A percentile compares a stretch with the other conserved stretches of the same genome.
These are phyloP conservation scores for Medicago ruthenica DNA, from an alignment of 306 rosid genomes.

Conservation along the genomic window DNA sequence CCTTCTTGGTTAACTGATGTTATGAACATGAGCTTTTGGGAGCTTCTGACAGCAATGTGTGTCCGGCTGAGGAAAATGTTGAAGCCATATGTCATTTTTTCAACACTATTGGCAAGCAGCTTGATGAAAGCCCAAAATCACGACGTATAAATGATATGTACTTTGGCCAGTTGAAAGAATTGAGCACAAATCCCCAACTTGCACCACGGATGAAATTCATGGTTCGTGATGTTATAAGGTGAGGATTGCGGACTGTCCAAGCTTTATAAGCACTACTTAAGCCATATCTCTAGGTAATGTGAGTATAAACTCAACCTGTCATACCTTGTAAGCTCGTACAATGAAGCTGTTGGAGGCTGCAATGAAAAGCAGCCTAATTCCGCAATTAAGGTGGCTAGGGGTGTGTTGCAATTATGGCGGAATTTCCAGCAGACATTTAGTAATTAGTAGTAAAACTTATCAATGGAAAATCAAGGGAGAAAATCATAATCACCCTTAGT, in stretches of 20 bases:
- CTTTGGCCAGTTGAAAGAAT: conserved; percentile 76
- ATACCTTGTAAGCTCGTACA: neutral
- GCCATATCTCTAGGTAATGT: neutral
- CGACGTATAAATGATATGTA: conserved; percentile 81
- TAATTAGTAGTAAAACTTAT: conserved; percentile 8
- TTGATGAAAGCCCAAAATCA: conserved; percentile 80
- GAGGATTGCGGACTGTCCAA: too few species aligned
- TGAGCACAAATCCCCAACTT: conserved; percentile 74
- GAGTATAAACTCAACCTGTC: neutral
- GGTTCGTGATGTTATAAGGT: conserved; percentile 82
- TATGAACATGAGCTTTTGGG: conserved; percentile 88
- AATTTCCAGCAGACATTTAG: neutral
- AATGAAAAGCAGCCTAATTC: neutral
- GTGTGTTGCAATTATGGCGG: too few species aligned
- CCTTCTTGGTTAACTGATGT: conserved; percentile 32
- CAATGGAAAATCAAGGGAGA: neutral
- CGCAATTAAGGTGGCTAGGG: neutral
- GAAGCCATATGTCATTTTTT: conserved; percentile 98
- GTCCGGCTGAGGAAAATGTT: conserved; percentile 98
- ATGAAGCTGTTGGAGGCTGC: neutral
- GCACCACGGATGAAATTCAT: conserved; percentile 85
- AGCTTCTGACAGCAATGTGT: conserved; percentile 62
- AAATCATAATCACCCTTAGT: neutral
- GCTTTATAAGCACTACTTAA: neutral
- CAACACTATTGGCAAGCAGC: conserved; percentile 95